A percentile compares a stretch with the other conserved stretches of the same genome.
Evolutionary conservation across 495 filamentous ascomycete species (phyloP).

Genomic region (Podospora appendiculata): DNA sequence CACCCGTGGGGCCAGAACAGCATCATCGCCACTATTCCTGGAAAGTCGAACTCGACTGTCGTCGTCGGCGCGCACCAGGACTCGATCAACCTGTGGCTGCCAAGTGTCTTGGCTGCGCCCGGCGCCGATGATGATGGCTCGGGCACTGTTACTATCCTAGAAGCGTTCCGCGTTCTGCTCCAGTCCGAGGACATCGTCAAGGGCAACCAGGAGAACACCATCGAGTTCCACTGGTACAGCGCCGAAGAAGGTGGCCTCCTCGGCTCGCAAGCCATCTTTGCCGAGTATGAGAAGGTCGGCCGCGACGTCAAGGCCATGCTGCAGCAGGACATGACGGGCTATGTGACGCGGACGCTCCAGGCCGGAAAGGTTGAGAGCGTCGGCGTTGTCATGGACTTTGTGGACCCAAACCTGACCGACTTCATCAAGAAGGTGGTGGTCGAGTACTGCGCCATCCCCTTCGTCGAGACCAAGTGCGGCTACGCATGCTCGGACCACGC

Average conservation of each 20-base stretch:
- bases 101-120: conserved; percentile 63
- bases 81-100: conserved; percentile 86
- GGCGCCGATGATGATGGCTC: conserved; percentile 56
- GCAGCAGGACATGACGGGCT: conserved; percentile 99
- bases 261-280: conserved; percentile 84
- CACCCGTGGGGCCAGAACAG: conserved; percentile 88
- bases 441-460: conserved; percentile 88
- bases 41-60: conserved; percentile 75
- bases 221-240: conserved; percentile 99
- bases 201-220: conserved; percentile 65
- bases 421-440: conserved; percentile 90
- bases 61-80: conserved; percentile 57
- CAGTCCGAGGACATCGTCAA: conserved; percentile 38
- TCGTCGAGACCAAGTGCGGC: conserved; percentile 85
- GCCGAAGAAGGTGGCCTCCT: conserved; percentile 94
- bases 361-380: conserved; percentile 79
- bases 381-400: conserved; percentile 90
- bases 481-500: conserved; percentile 98
- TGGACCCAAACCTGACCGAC: conserved; percentile 69
- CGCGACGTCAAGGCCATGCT: conserved; percentile 92
- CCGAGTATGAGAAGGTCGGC: conserved; percentile 65
- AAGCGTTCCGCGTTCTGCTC: conserved; percentile 53
- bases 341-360: conserved; percentile 71
- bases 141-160: conserved; percentile 54
- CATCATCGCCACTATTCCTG: conserved; percentile 89